Evolutionary conservation across 2,329 filamentous ascomycete genomes (phyloP).

Genomic region (Fusarium devonianum): DNA sequence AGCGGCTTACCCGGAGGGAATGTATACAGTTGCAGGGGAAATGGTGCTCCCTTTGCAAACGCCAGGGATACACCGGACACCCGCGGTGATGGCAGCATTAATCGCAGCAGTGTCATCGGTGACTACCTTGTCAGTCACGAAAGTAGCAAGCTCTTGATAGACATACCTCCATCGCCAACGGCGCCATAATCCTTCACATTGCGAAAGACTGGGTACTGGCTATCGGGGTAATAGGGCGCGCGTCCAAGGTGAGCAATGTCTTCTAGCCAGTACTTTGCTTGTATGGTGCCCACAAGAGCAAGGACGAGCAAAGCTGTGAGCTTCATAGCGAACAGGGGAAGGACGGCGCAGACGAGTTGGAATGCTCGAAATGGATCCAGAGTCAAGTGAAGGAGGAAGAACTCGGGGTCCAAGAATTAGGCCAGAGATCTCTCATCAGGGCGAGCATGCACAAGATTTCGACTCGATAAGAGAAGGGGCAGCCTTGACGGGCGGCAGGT

Average conservation of each 20-base stretch:
- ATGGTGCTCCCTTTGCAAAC: conserved; percentile 44
- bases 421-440: too few relatives aligned
- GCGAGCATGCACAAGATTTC: too few relatives aligned
- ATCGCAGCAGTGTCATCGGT: conserved; percentile 42
- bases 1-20: conserved; percentile 46
- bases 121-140: conserved; percentile 21
- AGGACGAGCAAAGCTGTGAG: conserved; percentile 16
- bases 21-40: conserved; percentile 49
- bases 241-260: conserved; percentile 40
- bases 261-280: conserved; percentile 41
- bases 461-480: too few relatives aligned
- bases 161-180: conserved; percentile 42
- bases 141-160: too few relatives aligned
- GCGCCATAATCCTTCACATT: conserved; percentile 44
- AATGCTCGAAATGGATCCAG: too few relatives aligned
- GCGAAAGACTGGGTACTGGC: conserved; percentile 42
- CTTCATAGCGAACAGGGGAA: conserved; percentile 24
- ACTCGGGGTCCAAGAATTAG: too few relatives aligned
- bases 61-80: conserved; percentile 34
- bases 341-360: not conserved
- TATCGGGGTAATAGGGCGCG: conserved; percentile 42
- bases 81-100: conserved; percentile 40
- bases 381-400: too few relatives aligned
- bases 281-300: conserved; percentile 11
- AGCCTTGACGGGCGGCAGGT: too few relatives aligned